phyloP scores from a whole-genome alignment of 2,329 filamentous ascomycete species.

The Beauveria varroae region DNA sequence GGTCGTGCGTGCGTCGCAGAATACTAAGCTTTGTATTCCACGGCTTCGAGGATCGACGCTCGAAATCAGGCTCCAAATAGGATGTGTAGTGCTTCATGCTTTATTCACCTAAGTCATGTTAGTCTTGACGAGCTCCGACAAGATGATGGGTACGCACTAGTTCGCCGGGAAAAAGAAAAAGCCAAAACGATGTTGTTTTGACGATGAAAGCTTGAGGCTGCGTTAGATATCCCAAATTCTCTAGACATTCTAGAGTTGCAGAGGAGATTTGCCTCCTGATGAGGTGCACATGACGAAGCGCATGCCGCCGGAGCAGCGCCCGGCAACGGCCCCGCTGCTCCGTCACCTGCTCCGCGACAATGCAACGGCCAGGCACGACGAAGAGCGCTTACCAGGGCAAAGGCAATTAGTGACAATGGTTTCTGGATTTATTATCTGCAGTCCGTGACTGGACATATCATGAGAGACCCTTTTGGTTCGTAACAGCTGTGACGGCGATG shows the following conservation, averaged over 20 bases:
- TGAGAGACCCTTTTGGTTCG: not conserved
- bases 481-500: not conserved
- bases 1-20: conserved; percentile 26
- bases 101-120: not conserved
- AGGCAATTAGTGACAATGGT: not conserved
- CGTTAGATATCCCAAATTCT: not conserved
- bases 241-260: not conserved
- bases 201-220: not conserved
- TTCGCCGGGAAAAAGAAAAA: not conserved
- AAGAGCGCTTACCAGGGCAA: not conserved
- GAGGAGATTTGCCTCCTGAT: not conserved
- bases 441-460: not conserved
- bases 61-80: not conserved
- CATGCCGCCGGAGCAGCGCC: not conserved
- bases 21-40: conserved; percentile 16
- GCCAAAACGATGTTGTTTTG: not conserved
- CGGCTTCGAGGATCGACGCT: not conserved
- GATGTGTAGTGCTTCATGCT: conserved; percentile 2
- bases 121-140: not conserved
- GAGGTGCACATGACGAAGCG: conserved; percentile 4
- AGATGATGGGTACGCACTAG: not conserved
- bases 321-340: not conserved
- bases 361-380: not conserved
- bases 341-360: conserved; percentile 6
- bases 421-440: not conserved